Percentiles rank a stretch among this genome's conserved stretches.
phyloP scores from a whole-genome alignment of 2,329 filamentous ascomycete species.

The Alternaria triticimaculans region DNA sequence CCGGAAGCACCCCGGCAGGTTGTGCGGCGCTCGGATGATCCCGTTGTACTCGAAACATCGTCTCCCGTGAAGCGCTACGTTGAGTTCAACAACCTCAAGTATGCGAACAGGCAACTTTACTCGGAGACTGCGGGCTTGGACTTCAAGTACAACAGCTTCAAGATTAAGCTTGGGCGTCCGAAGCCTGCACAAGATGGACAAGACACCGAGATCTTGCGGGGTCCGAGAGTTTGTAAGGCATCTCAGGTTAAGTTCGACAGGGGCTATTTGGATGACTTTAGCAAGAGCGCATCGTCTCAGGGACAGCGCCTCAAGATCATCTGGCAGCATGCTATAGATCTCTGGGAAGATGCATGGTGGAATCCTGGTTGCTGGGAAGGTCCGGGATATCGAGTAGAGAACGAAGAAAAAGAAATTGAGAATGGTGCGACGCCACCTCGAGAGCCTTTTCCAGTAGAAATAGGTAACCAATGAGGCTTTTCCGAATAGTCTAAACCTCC shows the following conservation, averaged over 20 bases:
- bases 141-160: not conserved
- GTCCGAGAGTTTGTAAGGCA: not conserved
- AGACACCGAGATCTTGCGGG: not conserved
- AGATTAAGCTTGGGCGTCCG: not conserved
- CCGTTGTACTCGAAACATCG: not conserved
- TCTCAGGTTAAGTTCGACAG: not conserved
- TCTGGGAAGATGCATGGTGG: not conserved
- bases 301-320: not conserved
- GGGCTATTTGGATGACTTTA: not conserved
- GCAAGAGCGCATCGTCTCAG: not conserved
- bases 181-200: not conserved
- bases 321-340: not conserved
- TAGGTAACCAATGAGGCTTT: not conserved
- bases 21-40: not conserved
- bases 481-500: too few relatives aligned
- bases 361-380: not conserved
- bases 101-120: not conserved
- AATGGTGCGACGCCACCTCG: not conserved
- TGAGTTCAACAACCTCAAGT: not conserved
- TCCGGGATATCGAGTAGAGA: not conserved
- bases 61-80: not conserved
- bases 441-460: not conserved
- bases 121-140: not conserved
- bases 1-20: not conserved
- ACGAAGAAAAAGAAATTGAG: not conserved